Base-by-base conservation (phyloP, 129 eudicot species). In the Helichrysum umbraculigerum region DNA sequence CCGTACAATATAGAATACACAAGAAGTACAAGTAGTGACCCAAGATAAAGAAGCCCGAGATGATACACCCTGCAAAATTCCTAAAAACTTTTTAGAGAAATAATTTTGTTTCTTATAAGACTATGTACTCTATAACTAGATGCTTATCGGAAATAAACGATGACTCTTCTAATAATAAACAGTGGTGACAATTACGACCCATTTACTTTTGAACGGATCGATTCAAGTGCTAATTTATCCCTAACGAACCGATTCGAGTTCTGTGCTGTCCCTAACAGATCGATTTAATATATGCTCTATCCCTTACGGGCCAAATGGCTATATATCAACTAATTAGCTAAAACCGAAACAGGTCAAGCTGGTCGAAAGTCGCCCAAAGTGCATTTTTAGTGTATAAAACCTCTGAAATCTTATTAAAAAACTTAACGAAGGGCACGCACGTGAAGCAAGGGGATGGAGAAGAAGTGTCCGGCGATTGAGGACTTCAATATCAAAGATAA, bases 1-100 rank as follows among this genome's bases (percentile, higher is more conserved):
- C 99, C 97, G 62, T 95, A 95, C 47, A 91, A 72, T 77, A 95
- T 83, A 21, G 99, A 89, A 85, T 95, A 95, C 39, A 91, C 97
- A 78, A 95, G 83, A 68, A 95, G 92, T 42, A 95, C 99, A 67
- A 91, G 80, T 51, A 95, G 87, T 72, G 99, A 95, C 65, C 96
- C 92, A 64, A 87, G 83, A 77, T 95, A 95, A 54, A 95, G 89
- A 79, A 84, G 88, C 70, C 99, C 97, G 42, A 95, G 97, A 80
- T 95, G 99, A 70, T 87, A 86, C 76, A 90, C 96, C 87, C 99
- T 95, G 96, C 84, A 80, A 70, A 37, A 66, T 16, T 15, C 42
- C 54, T 42, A 15, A 78, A 74, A 52, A 10, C 4, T 64, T 21
- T 21, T 35, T 37, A 29, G 32, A 29, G 39, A 44, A 75, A 58